Conservation (phyloP, 176 grass and related monocot species). For the Musa acuminata region DNA sequence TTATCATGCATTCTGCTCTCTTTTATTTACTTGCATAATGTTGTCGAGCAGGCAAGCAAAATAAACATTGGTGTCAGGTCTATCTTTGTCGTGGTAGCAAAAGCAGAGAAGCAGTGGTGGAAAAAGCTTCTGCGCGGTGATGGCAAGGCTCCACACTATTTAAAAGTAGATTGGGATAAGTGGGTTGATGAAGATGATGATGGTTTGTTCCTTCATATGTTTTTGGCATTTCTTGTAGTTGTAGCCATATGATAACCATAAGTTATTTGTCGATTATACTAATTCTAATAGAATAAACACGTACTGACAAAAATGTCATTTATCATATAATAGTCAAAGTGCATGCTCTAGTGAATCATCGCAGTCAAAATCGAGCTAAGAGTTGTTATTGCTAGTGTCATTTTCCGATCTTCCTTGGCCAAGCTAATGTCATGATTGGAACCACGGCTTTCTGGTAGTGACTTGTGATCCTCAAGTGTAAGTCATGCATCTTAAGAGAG, state of each 20-base stretch:
- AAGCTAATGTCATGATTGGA: too few relatives aligned
- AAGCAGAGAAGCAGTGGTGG: constrained; percentile 81
- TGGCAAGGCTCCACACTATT: constrained; percentile 49
- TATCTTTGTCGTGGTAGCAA: constrained; percentile 62
- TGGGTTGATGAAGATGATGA: constrained; percentile 98
- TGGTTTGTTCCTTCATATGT: background rate
- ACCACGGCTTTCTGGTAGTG: too few relatives aligned
- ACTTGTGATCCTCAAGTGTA: too few relatives aligned
- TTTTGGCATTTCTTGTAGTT: too few relatives aligned
- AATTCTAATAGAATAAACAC: too few relatives aligned
- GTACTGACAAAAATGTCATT: background rate
- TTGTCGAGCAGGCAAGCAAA: constrained; percentile 59
- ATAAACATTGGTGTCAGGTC: constrained; percentile 63
- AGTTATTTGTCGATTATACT: background rate
- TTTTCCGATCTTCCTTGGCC: too few relatives aligned
- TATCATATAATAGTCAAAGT: background rate
- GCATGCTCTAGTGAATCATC: too few relatives aligned
- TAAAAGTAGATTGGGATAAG: constrained; percentile 99
- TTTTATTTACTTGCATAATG: background rate
- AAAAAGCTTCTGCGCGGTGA: constrained; percentile 66
- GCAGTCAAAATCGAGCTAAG: too few relatives aligned
- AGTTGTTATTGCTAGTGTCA: too few relatives aligned
- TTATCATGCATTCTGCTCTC: background rate
- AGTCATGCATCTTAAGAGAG: too few relatives aligned
- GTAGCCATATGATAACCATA: constrained; percentile 26